Evolutionary conservation across 1,284 basidiomycete species (phyloP).

Genomic region (Agroathelia rolfsii): DNA sequence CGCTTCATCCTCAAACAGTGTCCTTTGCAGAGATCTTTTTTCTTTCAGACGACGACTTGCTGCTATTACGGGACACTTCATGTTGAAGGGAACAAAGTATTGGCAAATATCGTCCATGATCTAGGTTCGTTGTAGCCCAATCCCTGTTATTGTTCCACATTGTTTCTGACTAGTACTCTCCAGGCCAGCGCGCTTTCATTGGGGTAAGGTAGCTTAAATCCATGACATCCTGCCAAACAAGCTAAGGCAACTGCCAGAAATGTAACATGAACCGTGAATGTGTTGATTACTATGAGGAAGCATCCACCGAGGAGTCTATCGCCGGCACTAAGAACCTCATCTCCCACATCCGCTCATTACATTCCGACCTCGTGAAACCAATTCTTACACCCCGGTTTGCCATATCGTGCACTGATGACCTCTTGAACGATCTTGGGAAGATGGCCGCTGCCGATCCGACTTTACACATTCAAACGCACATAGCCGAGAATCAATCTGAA

Average conservation of each 20-base stretch:
- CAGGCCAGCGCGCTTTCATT: conserved; percentile 82
- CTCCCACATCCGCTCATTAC: conserved; percentile 52
- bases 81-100: conserved; percentile 67
- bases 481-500: conserved; percentile 80
- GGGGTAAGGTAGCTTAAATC: conserved; percentile 41
- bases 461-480: conserved; percentile 86
- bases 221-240: conserved; percentile 5
- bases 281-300: conserved; percentile 67
- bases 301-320: conserved; percentile 47
- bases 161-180: conserved; percentile 5
- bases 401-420: conserved; percentile 76
- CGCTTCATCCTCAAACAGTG: conserved; percentile 4
- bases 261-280: conserved; percentile 89
- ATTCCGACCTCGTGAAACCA: conserved; percentile 85
- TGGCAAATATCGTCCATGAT: conserved; percentile 68
- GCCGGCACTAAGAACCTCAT: conserved; percentile 59
- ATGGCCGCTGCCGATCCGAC: conserved; percentile 37
- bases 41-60: conserved; percentile 76
- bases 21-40: conserved; percentile 2
- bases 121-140: conserved; percentile 34
- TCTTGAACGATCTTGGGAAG: conserved; percentile 59
- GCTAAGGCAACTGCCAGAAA: conserved; percentile 42
- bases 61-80: conserved; percentile 90
- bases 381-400: conserved; percentile 94
- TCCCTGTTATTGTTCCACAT: too few relatives aligned